Evolutionary conservation across 116 monocot species (phyloP).

Genomic region (Thalassia testudinum): DNA sequence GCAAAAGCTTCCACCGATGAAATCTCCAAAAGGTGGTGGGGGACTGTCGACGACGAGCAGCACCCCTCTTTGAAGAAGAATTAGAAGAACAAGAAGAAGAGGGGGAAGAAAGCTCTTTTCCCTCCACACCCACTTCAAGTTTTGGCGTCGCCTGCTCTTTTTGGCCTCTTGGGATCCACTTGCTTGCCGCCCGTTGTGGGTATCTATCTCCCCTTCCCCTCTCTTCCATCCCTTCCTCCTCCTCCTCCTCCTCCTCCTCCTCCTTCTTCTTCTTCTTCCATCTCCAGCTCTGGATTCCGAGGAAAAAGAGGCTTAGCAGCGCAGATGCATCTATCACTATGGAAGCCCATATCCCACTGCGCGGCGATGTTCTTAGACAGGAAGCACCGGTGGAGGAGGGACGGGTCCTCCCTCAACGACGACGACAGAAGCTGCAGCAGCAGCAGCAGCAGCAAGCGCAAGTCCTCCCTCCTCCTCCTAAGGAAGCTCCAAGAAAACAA

Average conservation of each 20-base stretch:
- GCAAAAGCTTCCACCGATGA: conserved; percentile 5
- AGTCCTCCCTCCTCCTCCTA: conserved; percentile 28
- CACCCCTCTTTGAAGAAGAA: conserved; percentile 4
- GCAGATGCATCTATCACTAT: conserved; percentile 86
- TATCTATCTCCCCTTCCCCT: no score
- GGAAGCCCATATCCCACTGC: conserved; percentile 96
- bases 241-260: background rate
- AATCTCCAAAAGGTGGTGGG: background rate
- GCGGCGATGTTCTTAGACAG: conserved; percentile 70
- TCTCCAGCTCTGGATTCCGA: background rate
- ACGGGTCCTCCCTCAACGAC: conserved; percentile 6
- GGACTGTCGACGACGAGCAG: conserved; percentile 5
- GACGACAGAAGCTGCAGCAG: no score
- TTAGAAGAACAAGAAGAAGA: no score
- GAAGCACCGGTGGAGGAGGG: conserved; percentile 27
- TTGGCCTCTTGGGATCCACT: background rate
- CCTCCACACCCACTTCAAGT: conserved; percentile 8
- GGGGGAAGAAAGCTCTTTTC: no score
- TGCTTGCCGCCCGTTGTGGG: no score
- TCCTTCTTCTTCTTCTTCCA: background rate
- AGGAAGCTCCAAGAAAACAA: conserved; percentile 65
- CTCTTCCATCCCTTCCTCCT: no score
- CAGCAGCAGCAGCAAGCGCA: conserved; percentile 18
- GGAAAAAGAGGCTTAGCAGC: no score
- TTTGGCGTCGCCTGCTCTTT: background rate